phyloP scores from a whole-genome alignment of 441 rosid species.

The Viola pubescens region DNA sequence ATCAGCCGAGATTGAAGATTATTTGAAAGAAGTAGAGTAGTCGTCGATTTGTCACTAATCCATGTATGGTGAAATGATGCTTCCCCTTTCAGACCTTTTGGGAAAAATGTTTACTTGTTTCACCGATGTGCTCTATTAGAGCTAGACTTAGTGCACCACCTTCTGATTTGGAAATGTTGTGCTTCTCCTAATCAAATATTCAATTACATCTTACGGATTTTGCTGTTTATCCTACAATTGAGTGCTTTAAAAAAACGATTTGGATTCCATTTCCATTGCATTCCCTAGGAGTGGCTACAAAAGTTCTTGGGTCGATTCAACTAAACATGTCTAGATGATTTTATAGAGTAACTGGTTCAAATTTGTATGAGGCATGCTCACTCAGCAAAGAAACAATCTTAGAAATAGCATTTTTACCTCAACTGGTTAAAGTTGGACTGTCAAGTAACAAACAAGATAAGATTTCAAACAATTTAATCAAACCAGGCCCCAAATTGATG shows the following conservation, averaged over 20 bases:
- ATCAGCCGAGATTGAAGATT: constrained; percentile 72
- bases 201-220: background rate
- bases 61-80: background rate
- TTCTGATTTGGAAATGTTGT: background rate
- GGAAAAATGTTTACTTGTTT: background rate
- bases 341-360: no score
- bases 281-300: no score
- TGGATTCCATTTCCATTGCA: no score
- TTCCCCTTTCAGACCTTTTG: background rate
- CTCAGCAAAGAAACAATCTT: no score
- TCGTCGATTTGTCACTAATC: background rate
- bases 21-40: constrained; percentile 73
- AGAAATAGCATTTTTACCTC: no score
- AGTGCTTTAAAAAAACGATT: no score
- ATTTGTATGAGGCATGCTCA: no score
- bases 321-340: no score
- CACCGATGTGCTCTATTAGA: background rate
- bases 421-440: no score
- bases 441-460: background rate
- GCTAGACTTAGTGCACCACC: background rate
- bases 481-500: background rate
- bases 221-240: no score
- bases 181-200: background rate
- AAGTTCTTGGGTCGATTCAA: no score
- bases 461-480: background rate